A percentile compares a stretch with the other conserved stretches of the same genome.
Conservation (phyloP, 179 eudicot genomes). For the Beta macrorhiza region DNA sequence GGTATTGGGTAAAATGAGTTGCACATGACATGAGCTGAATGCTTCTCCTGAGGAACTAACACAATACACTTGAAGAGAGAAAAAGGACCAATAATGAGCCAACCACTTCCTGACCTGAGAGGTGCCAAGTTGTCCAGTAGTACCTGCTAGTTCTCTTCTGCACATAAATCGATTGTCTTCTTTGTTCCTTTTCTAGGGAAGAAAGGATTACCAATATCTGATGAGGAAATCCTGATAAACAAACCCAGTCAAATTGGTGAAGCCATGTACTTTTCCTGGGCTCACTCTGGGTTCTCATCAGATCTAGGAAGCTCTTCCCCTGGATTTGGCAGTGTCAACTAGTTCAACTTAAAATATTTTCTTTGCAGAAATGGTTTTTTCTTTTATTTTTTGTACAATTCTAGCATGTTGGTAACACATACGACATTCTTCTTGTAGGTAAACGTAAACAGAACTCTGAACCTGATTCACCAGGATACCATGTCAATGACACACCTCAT, state of each 20-base stretch:
- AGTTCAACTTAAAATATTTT: not conserved
- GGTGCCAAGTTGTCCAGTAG: not conserved
- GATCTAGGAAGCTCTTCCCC: not conserved
- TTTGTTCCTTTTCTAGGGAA: no score
- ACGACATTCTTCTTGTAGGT: constrained; percentile 14
- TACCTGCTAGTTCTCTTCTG: not conserved
- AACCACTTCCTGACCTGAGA: not conserved
- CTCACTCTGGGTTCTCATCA: not conserved
- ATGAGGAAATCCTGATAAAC: not conserved
- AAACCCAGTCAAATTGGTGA: not conserved
- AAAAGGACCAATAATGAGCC: no score
- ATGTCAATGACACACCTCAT: constrained; percentile 19
- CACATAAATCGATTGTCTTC: not conserved
- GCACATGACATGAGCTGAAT: not conserved
- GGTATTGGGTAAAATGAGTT: not conserved
- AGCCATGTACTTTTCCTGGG: not conserved
- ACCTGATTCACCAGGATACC: constrained; percentile 7
- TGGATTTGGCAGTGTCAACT: not conserved
- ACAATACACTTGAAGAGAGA: no score
- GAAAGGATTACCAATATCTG: not conserved
- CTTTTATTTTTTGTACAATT: not conserved
- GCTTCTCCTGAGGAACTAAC: not conserved
- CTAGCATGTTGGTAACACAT: not conserved
- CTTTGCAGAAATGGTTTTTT: not conserved
- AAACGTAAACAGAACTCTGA: constrained; percentile 6